A percentile compares a stretch with the other conserved stretches of the same genome.
These are phyloP conservation scores for Pichia sp. DNA, from an alignment of 1,139 yeast species.

Conservation along the genomic window DNA sequence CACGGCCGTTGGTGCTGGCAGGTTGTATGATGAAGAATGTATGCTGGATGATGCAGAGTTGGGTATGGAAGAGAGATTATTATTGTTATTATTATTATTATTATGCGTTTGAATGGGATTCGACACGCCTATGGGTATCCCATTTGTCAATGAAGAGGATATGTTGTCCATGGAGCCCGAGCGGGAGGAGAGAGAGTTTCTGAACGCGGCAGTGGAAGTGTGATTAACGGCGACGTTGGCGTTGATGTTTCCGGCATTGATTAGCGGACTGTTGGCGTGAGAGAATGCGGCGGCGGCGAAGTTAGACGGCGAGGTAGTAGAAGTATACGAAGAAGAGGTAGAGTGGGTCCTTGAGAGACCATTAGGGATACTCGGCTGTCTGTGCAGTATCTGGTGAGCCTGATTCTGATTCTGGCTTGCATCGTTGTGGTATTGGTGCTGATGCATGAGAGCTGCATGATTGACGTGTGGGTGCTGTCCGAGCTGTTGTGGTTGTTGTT, in stretches of 20 bases:
- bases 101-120: too few species aligned
- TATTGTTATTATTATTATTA: too few species aligned
- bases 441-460: neutral
- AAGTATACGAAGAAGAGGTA: constrained; percentile 22
- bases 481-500: neutral
- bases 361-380: neutral
- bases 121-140: too few species aligned
- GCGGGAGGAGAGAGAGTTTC: constrained; percentile 21
- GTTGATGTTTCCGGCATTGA: too few species aligned
- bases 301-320: constrained; percentile 29
- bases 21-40: too few species aligned
- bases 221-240: constrained; percentile 20
- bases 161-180: constrained; percentile 22
- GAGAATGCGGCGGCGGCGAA: constrained; percentile 18
- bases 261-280: constrained; percentile 25
- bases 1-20: too few species aligned
- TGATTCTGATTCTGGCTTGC: neutral
- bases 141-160: neutral
- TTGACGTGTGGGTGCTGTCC: neutral
- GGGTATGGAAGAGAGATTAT: too few species aligned
- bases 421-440: neutral
- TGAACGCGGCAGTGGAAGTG: too few species aligned
- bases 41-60: too few species aligned
- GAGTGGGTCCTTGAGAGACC: constrained; percentile 1
- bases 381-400: neutral